These are phyloP conservation scores for Phaeosphaeria sp. DNA, from an alignment of 2,329 filamentous ascomycete species.

Conservation along the genomic window DNA sequence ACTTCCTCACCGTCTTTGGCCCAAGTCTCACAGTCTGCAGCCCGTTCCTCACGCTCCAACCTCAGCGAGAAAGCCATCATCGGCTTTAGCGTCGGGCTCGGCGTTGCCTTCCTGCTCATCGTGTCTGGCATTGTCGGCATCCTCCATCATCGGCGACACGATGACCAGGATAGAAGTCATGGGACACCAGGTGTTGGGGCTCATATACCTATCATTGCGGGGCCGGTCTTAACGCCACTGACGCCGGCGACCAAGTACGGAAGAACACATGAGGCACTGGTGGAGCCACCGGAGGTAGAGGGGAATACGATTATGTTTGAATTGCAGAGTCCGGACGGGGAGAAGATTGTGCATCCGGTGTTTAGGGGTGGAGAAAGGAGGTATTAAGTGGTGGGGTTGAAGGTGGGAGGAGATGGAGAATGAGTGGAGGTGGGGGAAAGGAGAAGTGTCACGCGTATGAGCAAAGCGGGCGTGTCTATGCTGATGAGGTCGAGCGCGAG, in stretches of 20 bases:
- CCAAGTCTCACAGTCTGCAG: neutral
- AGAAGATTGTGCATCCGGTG: neutral
- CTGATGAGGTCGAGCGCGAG: too few relatives aligned
- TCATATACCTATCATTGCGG: neutral
- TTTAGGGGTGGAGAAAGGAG: neutral
- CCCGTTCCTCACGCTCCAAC: neutral
- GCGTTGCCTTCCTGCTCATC: neutral
- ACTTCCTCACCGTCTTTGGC: neutral
- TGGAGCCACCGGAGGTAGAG: neutral
- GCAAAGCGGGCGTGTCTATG: too few relatives aligned
- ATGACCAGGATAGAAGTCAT: neutral
- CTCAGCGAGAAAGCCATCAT: neutral
- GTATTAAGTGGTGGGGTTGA: too few relatives aligned
- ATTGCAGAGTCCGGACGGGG: neutral
- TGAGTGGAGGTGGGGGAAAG: too few relatives aligned
- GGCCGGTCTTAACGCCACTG: neutral
- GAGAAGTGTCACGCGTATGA: too few relatives aligned
- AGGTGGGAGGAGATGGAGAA: too few relatives aligned
- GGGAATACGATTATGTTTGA: neutral
- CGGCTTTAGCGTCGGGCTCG: neutral
- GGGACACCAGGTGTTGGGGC: neutral
- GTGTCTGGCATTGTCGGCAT: neutral
- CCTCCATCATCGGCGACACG: neutral
- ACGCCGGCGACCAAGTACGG: neutral
- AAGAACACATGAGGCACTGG: neutral